Evolutionary conservation across 2,329 filamentous ascomycete genomes (phyloP), one percentile per base, ranked within the genome.

Genomic region (Fusarium nisikadoi): DNA sequence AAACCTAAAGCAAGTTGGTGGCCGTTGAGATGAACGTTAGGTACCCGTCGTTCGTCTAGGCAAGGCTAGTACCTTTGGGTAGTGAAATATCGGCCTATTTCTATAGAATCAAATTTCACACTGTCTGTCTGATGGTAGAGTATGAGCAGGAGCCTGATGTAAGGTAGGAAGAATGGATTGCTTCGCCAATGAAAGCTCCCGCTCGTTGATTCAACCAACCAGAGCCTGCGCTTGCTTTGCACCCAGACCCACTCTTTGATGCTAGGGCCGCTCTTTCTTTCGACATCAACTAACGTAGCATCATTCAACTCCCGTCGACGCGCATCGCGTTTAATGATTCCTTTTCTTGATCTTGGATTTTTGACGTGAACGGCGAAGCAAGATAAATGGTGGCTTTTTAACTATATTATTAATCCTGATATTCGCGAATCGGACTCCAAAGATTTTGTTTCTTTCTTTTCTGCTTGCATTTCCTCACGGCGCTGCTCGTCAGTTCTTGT

Each of bases 311-410:
- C 23, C 23, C 23, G 23, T 25, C 25, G 36, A 53, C 69, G 70
- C 66, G 57, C 29, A 67, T 43, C 70, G 61, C 70, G 70, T 72
- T 72, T 54, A 17, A 47, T 25, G 36, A 23, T 49, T 62, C 41
- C 53, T 68, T 46, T 63, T 67, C 47, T 65, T 65, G 45, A 41
- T 41, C 35, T 46, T 58, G 56, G 29, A 56, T 29, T 31, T 36
- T 50, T 50, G 16, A 17, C 41, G 20, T 47, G 35, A 47, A 52
- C 47, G 31, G 19, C 47, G 8, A 58, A 27, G 29, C 33, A 43
- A 62, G 35, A 53, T 25, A 54, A 54, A 41, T 38, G 36, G 29
- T 25, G 19, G 25, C n/a, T 16, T 36, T n/a, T 42, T 35, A 53
- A n/a, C 17, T 43, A 61, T n/a, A 39, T 45, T 54, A 31, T 45